Conservation (phyloP, 78 protist species). For the Andalucia godoyi region DNA sequence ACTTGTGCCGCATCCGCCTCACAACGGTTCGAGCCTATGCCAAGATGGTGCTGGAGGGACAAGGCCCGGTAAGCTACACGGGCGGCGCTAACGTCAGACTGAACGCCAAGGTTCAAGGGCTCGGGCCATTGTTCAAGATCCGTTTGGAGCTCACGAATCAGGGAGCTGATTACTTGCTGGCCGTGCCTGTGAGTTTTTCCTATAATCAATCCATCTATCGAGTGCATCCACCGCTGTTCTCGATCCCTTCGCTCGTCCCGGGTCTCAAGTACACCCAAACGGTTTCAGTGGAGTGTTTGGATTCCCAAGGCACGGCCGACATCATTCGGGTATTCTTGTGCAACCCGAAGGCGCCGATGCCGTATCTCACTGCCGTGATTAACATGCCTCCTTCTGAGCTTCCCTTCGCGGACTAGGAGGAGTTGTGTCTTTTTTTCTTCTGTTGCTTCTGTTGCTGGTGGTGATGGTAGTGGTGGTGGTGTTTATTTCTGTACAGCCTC, state of each 20-base stretch:
- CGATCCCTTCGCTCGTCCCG: slow-evolving; percentile 32
- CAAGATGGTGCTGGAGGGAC: slow-evolving; percentile 35
- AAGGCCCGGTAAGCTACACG: slow-evolving; percentile 14
- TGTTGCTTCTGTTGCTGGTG: too few species aligned
- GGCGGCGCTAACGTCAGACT: neutral
- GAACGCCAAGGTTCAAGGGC: slow-evolving; percentile 40
- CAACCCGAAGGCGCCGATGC: slow-evolving; percentile 1
- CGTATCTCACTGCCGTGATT: slow-evolving; percentile 24
- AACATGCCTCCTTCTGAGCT: slow-evolving; percentile 25
- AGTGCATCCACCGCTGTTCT: neutral
- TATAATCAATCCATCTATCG: neutral
- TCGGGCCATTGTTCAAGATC: slow-evolving; percentile 32
- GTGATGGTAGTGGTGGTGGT: too few species aligned
- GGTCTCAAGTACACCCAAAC: slow-evolving; percentile 6
- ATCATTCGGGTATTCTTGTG: slow-evolving; percentile 14
- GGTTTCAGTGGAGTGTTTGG: slow-evolving; percentile 7
- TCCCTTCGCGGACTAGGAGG: neutral
- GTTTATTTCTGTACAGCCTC: too few species aligned
- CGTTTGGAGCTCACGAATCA: slow-evolving; percentile 4
- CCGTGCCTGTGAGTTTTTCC: neutral
- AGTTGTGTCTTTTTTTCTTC: too few species aligned
- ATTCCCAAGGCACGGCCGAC: slow-evolving; percentile 16
- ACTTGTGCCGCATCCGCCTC: slow-evolving; percentile 46
- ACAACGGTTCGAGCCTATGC: slow-evolving; percentile 55
- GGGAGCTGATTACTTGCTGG: neutral